Evolutionary conservation across 1,284 basidiomycete species (phyloP), one percentile per base, ranked within the genome.

Genomic region (Kalmanozyma brasiliensis): DNA sequence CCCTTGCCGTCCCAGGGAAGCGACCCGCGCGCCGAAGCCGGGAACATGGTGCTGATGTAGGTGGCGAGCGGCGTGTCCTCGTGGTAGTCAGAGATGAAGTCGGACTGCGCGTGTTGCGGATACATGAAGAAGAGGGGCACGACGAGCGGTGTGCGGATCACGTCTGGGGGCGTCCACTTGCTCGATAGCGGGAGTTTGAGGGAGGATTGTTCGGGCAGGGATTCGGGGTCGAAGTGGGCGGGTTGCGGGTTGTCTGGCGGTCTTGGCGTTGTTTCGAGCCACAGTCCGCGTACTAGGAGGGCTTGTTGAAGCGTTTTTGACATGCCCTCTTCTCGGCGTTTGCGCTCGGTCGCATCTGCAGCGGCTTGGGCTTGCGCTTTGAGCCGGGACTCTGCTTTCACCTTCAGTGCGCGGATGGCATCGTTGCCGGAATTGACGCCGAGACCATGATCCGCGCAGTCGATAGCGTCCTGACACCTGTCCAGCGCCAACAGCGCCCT

Each of bases 61-160:
- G 88, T 87, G 8, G 87, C 85, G 78, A 98, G 91, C 1, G 92
- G 87, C 1, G 91, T 90, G 69, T 91, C 87, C 82, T 97, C 94
- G 74, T 90, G 87, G 84, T 94, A 97, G 53, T 90, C 86, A 13
- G 90, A 86, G 73, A 97, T 91, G 58, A 94, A 86, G 83, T 99
- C 94, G 44, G 92, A 91, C 22, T 89, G 92, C 26, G 89, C 87
- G 76, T 94, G 86, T 82, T 93, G 89, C 2, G 96, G 96, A 82
- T 98, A 97, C 61, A 97, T 86, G 82, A 98, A 89, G 84, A 96
- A 91, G 19, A 91, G 89, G 5, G 95, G 94, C 78, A 96, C 85
- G 59, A 95, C 84, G 47, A 98, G 84, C 0, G 90, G 88, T 79
- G 84, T 90, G 79, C 78, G 71, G 29, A 82, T 73, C 13, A 66